These are phyloP conservation scores for Cercospora sp. DNA, from an alignment of 2,329 filamentous ascomycete genomes.

Conservation along the genomic window DNA sequence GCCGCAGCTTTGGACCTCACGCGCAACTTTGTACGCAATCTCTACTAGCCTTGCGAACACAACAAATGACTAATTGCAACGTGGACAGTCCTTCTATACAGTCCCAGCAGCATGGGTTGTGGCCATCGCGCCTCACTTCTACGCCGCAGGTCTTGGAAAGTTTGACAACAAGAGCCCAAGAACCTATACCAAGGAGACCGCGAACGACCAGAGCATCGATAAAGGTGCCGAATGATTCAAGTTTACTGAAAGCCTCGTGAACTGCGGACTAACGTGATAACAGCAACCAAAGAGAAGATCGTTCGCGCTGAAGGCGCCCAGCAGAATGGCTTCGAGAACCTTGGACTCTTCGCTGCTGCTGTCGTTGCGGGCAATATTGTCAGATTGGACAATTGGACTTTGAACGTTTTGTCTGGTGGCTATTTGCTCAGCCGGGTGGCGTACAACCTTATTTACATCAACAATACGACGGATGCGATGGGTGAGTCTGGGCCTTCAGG, in stretches of 20 bases:
- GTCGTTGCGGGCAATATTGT: conserved; percentile 44
- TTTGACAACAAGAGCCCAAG: conserved; percentile 23
- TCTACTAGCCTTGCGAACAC: no score
- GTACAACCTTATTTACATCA: conserved; percentile 37
- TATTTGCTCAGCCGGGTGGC: conserved; percentile 34
- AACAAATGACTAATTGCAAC: not conserved
- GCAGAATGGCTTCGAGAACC: conserved; percentile 43
- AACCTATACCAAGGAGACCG: conserved; percentile 17
- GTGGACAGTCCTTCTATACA: conserved; percentile 30
- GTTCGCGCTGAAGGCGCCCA: conserved; percentile 42
- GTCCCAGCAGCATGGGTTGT: conserved; percentile 38
- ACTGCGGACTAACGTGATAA: no score
- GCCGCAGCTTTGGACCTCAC: conserved; percentile 17
- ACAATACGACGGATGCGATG: conserved; percentile 28
- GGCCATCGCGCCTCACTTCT: conserved; percentile 40
- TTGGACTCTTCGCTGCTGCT: conserved; percentile 43
- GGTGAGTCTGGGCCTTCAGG: conserved; percentile 10
- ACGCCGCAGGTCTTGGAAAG: conserved; percentile 29
- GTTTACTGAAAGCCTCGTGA: no score
- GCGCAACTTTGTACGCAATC: conserved; percentile 15
- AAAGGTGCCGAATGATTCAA: conserved; percentile 12
- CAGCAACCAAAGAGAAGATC: conserved; percentile 39
- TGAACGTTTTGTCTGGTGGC: conserved; percentile 33
- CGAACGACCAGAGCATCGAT: conserved; percentile 22
- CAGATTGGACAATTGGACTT: conserved; percentile 32